Base-by-base conservation (phyloP, 2,329 filamentous ascomycete genomes). In the Lizonia empirigonia region DNA sequence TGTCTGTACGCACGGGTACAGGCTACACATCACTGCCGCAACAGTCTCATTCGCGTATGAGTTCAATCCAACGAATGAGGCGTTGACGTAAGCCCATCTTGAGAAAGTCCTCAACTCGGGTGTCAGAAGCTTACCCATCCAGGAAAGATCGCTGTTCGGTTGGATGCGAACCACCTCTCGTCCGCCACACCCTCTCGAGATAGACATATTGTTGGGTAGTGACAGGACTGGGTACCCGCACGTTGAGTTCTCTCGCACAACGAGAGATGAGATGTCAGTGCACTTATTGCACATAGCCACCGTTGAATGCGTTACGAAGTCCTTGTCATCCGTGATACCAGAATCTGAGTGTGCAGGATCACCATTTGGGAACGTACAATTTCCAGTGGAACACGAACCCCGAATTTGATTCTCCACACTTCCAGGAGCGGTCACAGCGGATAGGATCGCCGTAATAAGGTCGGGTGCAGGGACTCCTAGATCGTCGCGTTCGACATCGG, bases 81-180 rank as follows among this genome's bases (percentile, higher is more conserved):
- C 20, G 16, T 50, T 50, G 16, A 38, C 22, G 12, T 44, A 29
- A 3, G 47, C 34, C 47, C 39, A 50, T 12, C 47, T 22, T 5
- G 47, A 15, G 2, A 16, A 9, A 1, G 26, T 7, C 12, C 18
- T 4, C 9, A 34, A 7, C 22, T 50, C 39, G 1, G 33, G 15
- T 0, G 33, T 38, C 27, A 50, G 13, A 1, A 27, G 3, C 1
- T 27, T 16, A 3, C 26, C 39, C 27, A 50, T 20, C 47, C 47
- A 50, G 2, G n/a, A 1, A 7, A 23, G 22, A 12, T 38, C 5
- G 15, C 6, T 5, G 10, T 7, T 24, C 9, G 44, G 27, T 8
- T 7, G 8, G 9, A 46, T 23, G 12, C n/a, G 13, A 12, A 33
- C n/a, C 2, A 33, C 15, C 12, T 33, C 12, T 4, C 30, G 4